Percentiles rank a stretch among this genome's conserved stretches.
Conservation (phyloP, 352 stramenopile species). For the Phytophthora citrophthora region DNA sequence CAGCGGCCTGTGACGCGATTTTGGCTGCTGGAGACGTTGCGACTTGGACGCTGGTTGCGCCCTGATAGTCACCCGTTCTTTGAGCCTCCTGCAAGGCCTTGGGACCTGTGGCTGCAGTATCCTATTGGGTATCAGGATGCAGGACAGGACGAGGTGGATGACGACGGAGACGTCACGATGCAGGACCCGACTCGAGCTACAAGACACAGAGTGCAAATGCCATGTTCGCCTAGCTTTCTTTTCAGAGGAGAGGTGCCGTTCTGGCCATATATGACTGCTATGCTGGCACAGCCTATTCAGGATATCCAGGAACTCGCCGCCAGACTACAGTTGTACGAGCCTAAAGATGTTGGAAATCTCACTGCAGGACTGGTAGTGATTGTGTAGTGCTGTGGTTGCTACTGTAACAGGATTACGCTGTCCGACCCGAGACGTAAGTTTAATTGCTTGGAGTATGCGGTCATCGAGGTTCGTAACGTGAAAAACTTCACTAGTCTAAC, state of each 20-base stretch:
- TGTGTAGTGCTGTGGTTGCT: constrained; percentile 9
- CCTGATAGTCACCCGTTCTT: constrained; percentile 54
- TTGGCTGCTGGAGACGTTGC: constrained; percentile 60
- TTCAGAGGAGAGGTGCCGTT: constrained; percentile 52
- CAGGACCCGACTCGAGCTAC: constrained; percentile 8
- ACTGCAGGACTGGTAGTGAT: constrained; percentile 5
- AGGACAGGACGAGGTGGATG: constrained; percentile 11
- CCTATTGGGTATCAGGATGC: constrained; percentile 40
- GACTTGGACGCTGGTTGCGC: constrained; percentile 42
- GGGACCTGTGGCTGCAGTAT: constrained; percentile 41
- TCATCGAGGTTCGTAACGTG: constrained; percentile 36
- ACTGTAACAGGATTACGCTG: constrained; percentile 36
- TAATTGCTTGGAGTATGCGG: constrained; percentile 46
- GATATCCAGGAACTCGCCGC: constrained; percentile 39
- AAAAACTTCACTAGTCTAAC: background rate
- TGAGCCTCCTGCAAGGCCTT: constrained; percentile 33
- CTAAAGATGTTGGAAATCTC: background rate
- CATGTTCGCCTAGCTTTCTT: constrained; percentile 47
- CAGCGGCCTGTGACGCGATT: constrained; percentile 52
- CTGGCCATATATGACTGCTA: constrained; percentile 74
- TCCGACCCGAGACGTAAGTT: constrained; percentile 33
- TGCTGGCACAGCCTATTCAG: constrained; percentile 50
- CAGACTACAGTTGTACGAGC: constrained; percentile 52
- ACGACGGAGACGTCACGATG: constrained; percentile 27
- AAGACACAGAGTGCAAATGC: constrained; percentile 37